A percentile compares a stretch with the other conserved stretches of the same genome.
Evolutionary conservation across 352 stramenopile genomes (phyloP).

Genomic region (Peronospora tabacina): DNA sequence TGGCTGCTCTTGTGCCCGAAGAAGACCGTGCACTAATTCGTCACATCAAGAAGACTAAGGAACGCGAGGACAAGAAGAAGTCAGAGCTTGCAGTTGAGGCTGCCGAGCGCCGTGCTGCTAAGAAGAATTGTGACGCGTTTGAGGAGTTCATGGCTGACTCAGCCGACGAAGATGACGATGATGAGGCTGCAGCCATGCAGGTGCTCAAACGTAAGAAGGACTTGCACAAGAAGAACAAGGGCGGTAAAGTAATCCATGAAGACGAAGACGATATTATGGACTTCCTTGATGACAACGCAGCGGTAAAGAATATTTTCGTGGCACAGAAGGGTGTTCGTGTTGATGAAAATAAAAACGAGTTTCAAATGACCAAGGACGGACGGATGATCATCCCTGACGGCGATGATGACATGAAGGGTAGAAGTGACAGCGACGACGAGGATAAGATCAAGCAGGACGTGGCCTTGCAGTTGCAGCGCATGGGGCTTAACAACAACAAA

Average conservation of each 20-base stretch:
- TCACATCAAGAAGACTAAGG: conserved; percentile 94
- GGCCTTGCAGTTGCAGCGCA: conserved; percentile 67
- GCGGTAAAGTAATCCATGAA: conserved; percentile 72
- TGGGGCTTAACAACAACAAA: conserved; percentile 61
- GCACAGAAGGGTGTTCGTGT: conserved; percentile 18
- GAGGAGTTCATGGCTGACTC: conserved; percentile 81
- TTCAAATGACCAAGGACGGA: conserved; percentile 89
- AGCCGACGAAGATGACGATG: conserved; percentile 72
- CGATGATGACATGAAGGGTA: conserved; percentile 38
- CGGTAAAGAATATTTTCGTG: conserved; percentile 83
- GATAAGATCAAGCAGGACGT: conserved; percentile 83
- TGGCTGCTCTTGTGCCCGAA: conserved; percentile 85
- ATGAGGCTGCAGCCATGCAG: conserved; percentile 72
- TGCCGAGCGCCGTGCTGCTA: conserved; percentile 33
- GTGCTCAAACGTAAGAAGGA: conserved; percentile 77
- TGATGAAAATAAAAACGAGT: conserved; percentile 66
- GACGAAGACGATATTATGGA: conserved; percentile 88
- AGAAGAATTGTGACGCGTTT: conserved; percentile 54
- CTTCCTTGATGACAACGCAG: conserved; percentile 87
- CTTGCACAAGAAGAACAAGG: conserved; percentile 65
- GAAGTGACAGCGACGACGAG: conserved; percentile 55
- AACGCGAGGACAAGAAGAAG: conserved; percentile 87
- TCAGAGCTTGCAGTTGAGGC: conserved; percentile 49
- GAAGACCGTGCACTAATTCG: conserved; percentile 89
- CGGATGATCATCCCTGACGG: conserved; percentile 81